Evolutionary conservation across 495 filamentous ascomycete genomes (phyloP).

Genomic region (Talaromyces proteolyticus): DNA sequence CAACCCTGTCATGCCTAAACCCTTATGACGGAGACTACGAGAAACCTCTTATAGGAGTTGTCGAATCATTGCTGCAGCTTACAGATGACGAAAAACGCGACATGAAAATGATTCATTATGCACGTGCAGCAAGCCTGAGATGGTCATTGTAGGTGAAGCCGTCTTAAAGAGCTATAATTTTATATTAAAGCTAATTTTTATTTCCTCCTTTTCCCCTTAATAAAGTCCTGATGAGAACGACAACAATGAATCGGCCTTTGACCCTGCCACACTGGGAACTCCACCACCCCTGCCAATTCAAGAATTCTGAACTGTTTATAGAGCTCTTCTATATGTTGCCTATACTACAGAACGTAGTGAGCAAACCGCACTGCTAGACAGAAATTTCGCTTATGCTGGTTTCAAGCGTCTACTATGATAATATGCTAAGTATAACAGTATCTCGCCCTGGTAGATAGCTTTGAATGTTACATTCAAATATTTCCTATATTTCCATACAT

Average conservation of each 20-base stretch:
- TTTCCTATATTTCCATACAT: too few species aligned
- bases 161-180: neutral
- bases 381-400: neutral
- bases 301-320: neutral
- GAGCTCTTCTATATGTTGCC: neutral
- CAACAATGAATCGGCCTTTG: neutral
- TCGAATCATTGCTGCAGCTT: constrained; percentile 1
- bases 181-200: neutral
- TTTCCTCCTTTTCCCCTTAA: neutral
- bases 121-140: neutral
- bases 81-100: constrained; percentile 4
- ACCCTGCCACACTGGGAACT: neutral
- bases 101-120: constrained; percentile 5
- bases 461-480: too few species aligned
- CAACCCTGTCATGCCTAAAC: constrained; percentile 1
- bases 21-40: constrained; percentile 5
- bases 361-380: neutral
- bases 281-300: neutral
- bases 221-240: neutral
- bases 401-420: neutral
- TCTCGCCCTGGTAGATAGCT: too few species aligned
- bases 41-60: constrained; percentile 4
- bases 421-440: too few species aligned
- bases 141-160: constrained; percentile 2
- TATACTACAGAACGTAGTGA: neutral